phyloP scores from a whole-genome alignment of 2,329 filamentous ascomycete genomes.

The Verticillium alfalfae region DNA sequence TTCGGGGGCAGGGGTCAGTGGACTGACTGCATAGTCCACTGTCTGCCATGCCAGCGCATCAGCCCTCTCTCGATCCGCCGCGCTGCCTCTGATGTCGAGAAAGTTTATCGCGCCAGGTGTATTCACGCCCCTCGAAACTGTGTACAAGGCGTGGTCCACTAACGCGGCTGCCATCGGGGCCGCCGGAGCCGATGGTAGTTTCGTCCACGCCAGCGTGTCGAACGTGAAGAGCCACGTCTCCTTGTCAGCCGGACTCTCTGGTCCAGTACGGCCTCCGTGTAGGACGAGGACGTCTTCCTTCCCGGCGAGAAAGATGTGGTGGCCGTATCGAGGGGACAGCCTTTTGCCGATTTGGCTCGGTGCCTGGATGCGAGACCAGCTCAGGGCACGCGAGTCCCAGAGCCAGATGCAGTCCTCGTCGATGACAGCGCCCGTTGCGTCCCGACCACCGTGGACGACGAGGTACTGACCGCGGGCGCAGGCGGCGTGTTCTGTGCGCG shows the following conservation, averaged over 20 bases:
- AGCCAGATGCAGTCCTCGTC: slow-evolving; percentile 29
- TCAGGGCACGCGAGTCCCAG: slow-evolving; percentile 26
- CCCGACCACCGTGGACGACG: slow-evolving; percentile 28
- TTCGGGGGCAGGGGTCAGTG: slow-evolving; percentile 31
- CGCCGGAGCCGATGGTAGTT: slow-evolving; percentile 36
- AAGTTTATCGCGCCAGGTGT: slow-evolving; percentile 27
- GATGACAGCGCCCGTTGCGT: slow-evolving; percentile 19
- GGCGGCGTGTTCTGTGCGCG: slow-evolving; percentile 28
- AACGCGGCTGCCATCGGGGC: slow-evolving; percentile 34
- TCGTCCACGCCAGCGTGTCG: slow-evolving; percentile 39
- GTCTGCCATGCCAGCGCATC: slow-evolving; percentile 27
- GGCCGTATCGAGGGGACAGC: slow-evolving; percentile 23
- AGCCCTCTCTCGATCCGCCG: slow-evolving; percentile 21
- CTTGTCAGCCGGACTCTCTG: slow-evolving; percentile 29
- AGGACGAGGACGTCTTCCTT: slow-evolving; percentile 45
- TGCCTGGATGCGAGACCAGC: slow-evolving; percentile 25
- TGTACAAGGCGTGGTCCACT: slow-evolving; percentile 37
- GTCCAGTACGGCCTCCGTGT: slow-evolving; percentile 34
- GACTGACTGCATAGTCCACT: slow-evolving; percentile 27
- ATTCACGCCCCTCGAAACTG: slow-evolving; percentile 29
- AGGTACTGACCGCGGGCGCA: slow-evolving; percentile 24
- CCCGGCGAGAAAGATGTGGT: slow-evolving; percentile 28
- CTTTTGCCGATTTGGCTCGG: slow-evolving; percentile 21
- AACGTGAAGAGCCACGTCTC: slow-evolving; percentile 49
- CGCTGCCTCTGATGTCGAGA: slow-evolving; percentile 23